Conservation (phyloP, 176 grass and related monocot species). For the Zea mays region Zm-B73-REFERENCE-NAM-5.0 NC_050099.1:165650001-165650500, state of each 20-base stretch:
- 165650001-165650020: background rate
- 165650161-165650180: background rate
- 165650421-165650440: slow-evolving; percentile 55
- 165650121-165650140: slow-evolving; percentile 10
- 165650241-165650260: slow-evolving; percentile 90
- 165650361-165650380: slow-evolving; percentile 21
- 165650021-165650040: background rate
- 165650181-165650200: slow-evolving; percentile 24
- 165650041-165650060: slow-evolving; percentile 16
- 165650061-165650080: slow-evolving; percentile 5
- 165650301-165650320: slow-evolving; percentile 90
- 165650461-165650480: slow-evolving; percentile 87
- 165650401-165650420: slow-evolving; percentile 36
- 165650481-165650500: slow-evolving; percentile 95
- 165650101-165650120: background rate
- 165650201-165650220: slow-evolving; percentile 56
- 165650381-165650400: slow-evolving; percentile 17
- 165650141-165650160: slow-evolving; percentile 4
- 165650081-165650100: slow-evolving; percentile 1
- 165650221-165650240: slow-evolving; percentile 92
- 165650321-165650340: slow-evolving; percentile 73
- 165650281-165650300: slow-evolving; percentile 95
- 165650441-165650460: slow-evolving; percentile 80
- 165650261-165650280: slow-evolving; percentile 73
- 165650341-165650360: slow-evolving; percentile 23